Percentiles rank a stretch among this genome's conserved stretches.
These are phyloP conservation scores for Chlorella sp. DNA, from an alignment of 139 green algal species.

Conservation along the genomic window DNA sequence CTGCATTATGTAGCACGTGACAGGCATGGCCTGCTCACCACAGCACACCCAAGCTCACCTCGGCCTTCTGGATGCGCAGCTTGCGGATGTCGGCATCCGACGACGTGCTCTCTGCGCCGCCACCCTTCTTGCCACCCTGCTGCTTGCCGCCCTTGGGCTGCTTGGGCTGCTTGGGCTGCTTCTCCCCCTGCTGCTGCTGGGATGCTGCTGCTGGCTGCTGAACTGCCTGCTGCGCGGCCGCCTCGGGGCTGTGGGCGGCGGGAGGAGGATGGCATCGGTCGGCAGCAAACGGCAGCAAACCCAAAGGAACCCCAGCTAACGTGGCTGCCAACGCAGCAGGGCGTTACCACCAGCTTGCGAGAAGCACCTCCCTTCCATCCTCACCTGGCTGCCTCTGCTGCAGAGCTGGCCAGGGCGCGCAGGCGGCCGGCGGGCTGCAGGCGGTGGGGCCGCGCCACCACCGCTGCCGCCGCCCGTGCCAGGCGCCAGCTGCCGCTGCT, in stretches of 20 bases:
- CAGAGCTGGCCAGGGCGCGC: conserved; percentile 17
- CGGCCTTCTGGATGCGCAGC: conserved; percentile 77
- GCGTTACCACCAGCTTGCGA: too few species aligned
- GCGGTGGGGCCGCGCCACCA: conserved; percentile 7
- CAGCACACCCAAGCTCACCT: conserved; percentile 7
- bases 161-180: conserved; percentile 23
- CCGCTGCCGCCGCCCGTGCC: conserved; percentile 6
- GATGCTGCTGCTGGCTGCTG: conserved; percentile 11
- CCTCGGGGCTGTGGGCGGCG: not conserved
- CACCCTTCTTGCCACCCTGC: conserved; percentile 37
- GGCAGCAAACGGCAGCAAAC: not conserved
- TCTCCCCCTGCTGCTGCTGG: not conserved
- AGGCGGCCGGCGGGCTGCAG: not conserved
- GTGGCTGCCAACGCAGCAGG: too few species aligned
- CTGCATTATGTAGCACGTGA: too few species aligned
- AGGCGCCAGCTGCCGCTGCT: conserved; percentile 9
- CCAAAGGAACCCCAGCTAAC: too few species aligned
- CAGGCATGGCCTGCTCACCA: too few species aligned
- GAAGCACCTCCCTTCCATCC: not conserved
- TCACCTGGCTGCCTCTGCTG: not conserved
- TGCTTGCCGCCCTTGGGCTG: not conserved
- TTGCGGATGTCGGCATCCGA: conserved; percentile 75
- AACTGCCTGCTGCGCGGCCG: not conserved
- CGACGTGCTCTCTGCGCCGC: conserved; percentile 42
- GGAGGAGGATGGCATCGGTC: not conserved